Conservation (phyloP, 805 yeast species). For the Schwanniomyces yamadae region DNA sequence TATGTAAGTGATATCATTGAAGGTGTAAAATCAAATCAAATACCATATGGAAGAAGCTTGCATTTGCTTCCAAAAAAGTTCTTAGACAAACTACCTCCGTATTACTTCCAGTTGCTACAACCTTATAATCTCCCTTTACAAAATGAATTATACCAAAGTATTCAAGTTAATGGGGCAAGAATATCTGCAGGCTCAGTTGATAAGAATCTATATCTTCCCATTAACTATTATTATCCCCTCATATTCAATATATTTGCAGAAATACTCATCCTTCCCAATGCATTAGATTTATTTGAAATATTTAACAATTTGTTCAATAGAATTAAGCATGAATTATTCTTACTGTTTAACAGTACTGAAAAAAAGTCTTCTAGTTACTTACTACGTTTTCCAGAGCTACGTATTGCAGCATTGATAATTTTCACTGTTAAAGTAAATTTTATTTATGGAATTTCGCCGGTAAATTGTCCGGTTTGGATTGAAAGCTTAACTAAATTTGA, state of each 20-base stretch:
- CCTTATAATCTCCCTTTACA: slow-evolving; percentile 40
- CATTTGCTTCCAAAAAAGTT: slow-evolving; percentile 39
- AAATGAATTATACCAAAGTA: slow-evolving; percentile 32
- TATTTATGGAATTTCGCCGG: slow-evolving; percentile 10
- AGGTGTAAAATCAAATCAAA: slow-evolving; percentile 39
- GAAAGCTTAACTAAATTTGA: slow-evolving; percentile 15
- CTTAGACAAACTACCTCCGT: slow-evolving; percentile 37
- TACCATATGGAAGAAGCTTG: slow-evolving; percentile 50
- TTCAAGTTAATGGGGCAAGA: slow-evolving; percentile 11
- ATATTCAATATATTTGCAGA: slow-evolving; percentile 43
- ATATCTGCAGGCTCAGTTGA: slow-evolving; percentile 6
- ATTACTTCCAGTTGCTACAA: slow-evolving; percentile 35
- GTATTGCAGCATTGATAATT: slow-evolving; percentile 29
- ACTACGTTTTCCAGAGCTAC: slow-evolving; percentile 37
- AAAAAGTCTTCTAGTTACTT: slow-evolving; percentile 1
- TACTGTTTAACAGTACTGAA: slow-evolving; percentile 1
- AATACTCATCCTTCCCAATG: slow-evolving; percentile 42
- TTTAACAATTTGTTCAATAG: slow-evolving; percentile 20
- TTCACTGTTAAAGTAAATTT: slow-evolving; percentile 34
- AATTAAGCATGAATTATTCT: slow-evolving; percentile 7
- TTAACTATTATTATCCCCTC: slow-evolving; percentile 32
- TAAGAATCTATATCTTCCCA: slow-evolving; percentile 11
- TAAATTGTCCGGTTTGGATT: slow-evolving; percentile 19
- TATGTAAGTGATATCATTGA: slow-evolving; percentile 48
- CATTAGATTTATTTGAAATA: slow-evolving; percentile 48